A percentile compares a stretch with the other conserved stretches of the same genome.
Conservation (phyloP, 2,329 filamentous ascomycete species). For the Talaromyces piceae region DNA sequence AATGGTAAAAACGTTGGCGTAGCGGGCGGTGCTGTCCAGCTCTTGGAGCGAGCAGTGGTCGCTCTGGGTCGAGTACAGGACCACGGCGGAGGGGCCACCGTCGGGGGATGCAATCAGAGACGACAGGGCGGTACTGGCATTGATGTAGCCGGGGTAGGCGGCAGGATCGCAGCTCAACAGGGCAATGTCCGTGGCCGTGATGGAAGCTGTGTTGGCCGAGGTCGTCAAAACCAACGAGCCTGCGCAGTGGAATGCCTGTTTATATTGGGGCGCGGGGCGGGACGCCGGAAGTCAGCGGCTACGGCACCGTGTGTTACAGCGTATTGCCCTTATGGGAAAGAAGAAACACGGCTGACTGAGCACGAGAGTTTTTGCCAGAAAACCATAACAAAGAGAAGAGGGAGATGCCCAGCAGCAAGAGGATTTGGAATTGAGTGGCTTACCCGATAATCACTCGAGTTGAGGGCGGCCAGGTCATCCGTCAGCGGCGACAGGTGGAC, state of each 20-base stretch:
- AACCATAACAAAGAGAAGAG: not conserved
- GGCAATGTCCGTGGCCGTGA: constrained; percentile 22
- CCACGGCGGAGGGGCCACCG: constrained; percentile 24
- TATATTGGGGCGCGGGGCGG: too few relatives aligned
- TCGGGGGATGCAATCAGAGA: constrained; percentile 22
- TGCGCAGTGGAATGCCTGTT: not conserved
- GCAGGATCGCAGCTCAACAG: constrained; percentile 35
- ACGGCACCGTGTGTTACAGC: not conserved
- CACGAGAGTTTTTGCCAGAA: not conserved
- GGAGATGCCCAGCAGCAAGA: too few relatives aligned
- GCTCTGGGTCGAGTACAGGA: constrained; percentile 34
- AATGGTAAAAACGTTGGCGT: constrained; percentile 31
- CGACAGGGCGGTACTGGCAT: constrained; percentile 27
- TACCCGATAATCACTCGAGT: constrained; percentile 3
- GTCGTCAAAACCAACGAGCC: constrained; percentile 1
- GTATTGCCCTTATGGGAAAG: not conserved
- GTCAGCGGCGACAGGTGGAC: constrained; percentile 7
- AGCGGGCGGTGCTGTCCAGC: constrained; percentile 18
- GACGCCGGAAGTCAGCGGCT: constrained; percentile 11
- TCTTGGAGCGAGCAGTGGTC: constrained; percentile 30
- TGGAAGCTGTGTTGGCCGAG: constrained; percentile 7
- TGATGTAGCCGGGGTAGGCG: constrained; percentile 32
- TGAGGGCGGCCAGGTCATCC: not conserved
- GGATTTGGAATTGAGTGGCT: not conserved
- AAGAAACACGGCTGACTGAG: not conserved